Evolutionary conservation across 306 rosid species (phyloP).

Genomic region (Cyclanthera cordifolia): DNA sequence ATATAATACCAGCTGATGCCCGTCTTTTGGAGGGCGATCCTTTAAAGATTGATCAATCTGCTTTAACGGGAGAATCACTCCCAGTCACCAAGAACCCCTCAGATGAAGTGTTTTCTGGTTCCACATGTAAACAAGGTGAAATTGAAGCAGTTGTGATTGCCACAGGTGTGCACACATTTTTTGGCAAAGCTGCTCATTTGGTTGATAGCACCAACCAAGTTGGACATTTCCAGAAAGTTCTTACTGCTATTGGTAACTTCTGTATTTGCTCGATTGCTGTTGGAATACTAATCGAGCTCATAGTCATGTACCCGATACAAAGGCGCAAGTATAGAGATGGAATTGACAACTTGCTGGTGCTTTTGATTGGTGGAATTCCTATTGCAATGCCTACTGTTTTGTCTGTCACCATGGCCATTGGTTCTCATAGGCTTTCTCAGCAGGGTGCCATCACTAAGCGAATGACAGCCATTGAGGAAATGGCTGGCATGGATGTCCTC

Average conservation of each 20-base stretch:
- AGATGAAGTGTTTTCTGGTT: conserved; percentile 96
- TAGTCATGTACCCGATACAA: conserved; percentile 94
- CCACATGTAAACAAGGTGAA: conserved; percentile 96
- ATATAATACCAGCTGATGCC: conserved; percentile 95
- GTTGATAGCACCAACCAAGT: conserved; percentile 98
- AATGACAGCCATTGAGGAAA: conserved; percentile 99
- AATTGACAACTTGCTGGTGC: conserved; percentile 84
- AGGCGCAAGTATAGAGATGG: conserved; percentile 80
- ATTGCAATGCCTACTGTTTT: conserved; percentile 99
- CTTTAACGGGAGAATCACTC: conserved; percentile 93
- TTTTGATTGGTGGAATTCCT: conserved; percentile 95
- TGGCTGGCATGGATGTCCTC: conserved; percentile 99
- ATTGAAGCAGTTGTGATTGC: conserved; percentile 97
- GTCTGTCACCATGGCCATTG: conserved; percentile 99
- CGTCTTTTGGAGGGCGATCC: conserved; percentile 99
- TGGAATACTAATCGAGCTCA: conserved; percentile 59
- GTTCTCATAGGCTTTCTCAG: conserved; percentile 94
- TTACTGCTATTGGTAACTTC: conserved; percentile 94
- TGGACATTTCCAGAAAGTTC: conserved; percentile 98
- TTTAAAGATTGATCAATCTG: conserved; percentile 92
- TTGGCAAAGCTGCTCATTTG: conserved; percentile 93
- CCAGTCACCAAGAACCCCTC: conserved; percentile 81
- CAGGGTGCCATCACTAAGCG: conserved; percentile 97
- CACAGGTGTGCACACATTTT: conserved; percentile 97
- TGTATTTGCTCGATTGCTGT: conserved; percentile 90